Evolutionary conservation across 1,284 basidiomycete genomes (phyloP).

Genomic region (Hortiboletus rubellus): DNA sequence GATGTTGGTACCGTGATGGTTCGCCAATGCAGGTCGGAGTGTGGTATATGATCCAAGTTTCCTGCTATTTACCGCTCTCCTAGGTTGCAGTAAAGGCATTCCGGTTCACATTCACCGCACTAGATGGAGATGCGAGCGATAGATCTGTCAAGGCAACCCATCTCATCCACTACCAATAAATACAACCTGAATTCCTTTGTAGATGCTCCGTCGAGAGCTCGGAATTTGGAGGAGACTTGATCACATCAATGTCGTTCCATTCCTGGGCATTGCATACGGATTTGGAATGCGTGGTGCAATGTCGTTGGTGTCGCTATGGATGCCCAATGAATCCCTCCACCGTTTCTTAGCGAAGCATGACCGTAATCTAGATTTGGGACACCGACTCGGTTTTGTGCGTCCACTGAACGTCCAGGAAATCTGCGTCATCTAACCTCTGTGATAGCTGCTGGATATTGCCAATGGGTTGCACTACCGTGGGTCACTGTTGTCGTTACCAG

Average conservation of each 20-base stretch:
- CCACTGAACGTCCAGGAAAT: too few species aligned
- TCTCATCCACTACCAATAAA: too few species aligned
- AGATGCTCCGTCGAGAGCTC: slow-evolving; percentile 22
- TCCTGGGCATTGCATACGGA: slow-evolving; percentile 15
- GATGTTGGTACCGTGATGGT: slow-evolving; percentile 3
- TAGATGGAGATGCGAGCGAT: not conserved
- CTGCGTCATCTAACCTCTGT: not conserved
- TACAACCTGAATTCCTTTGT: not conserved
- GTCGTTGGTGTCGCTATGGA: slow-evolving; percentile 24
- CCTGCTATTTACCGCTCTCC: not conserved
- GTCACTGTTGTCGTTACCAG: not conserved
- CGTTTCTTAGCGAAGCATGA: slow-evolving; percentile 2
- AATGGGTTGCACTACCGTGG: slow-evolving; percentile 8
- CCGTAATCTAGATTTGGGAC: not conserved
- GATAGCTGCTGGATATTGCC: slow-evolving; percentile 4
- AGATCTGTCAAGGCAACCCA: slow-evolving; percentile 2
- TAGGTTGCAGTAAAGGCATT: slow-evolving; percentile 25
- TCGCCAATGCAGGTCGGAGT: slow-evolving; percentile 1
- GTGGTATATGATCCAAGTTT: too few species aligned
- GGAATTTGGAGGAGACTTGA: slow-evolving; percentile 23
- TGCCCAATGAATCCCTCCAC: slow-evolving; percentile 18
- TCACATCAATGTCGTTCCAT: slow-evolving; percentile 19
- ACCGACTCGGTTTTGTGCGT: slow-evolving; percentile 12
- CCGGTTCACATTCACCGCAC: not conserved
- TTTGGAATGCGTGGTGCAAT: slow-evolving; percentile 15